Evolutionary conservation across 805 yeast species (phyloP).

Genomic region (Brettanomyces bruxellensis): DNA sequence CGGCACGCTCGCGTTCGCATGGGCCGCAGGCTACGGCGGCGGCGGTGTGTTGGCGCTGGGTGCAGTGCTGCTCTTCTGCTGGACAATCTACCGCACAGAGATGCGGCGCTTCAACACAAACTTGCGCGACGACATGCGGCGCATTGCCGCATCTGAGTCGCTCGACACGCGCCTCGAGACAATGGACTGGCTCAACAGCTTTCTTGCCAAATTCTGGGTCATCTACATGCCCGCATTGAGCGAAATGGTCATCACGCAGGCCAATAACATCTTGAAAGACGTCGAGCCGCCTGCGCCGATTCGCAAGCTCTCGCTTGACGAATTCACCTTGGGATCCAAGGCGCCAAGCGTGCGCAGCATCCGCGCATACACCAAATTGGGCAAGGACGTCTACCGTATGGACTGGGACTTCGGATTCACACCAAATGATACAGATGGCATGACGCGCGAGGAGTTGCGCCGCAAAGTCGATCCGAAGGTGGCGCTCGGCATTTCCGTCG

Average conservation of each 20-base stretch:
- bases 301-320: slow-evolving; percentile 62
- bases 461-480: slow-evolving; percentile 73
- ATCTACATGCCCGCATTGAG: slow-evolving; percentile 82
- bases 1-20: slow-evolving; percentile 66
- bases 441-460: slow-evolving; percentile 68
- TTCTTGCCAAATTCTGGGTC: slow-evolving; percentile 76
- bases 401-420: slow-evolving; percentile 78
- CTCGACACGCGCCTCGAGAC: slow-evolving; percentile 60
- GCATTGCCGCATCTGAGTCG: slow-evolving; percentile 54
- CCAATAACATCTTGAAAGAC: slow-evolving; percentile 60
- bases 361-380: slow-evolving; percentile 63
- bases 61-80: slow-evolving; percentile 49
- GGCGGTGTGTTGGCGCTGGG: slow-evolving; percentile 56
- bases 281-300: slow-evolving; percentile 80
- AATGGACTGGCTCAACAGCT: slow-evolving; percentile 74
- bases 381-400: slow-evolving; percentile 64
- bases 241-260: slow-evolving; percentile 60
- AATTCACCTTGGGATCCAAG: slow-evolving; percentile 73
- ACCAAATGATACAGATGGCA: slow-evolving; percentile 75
- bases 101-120: slow-evolving; percentile 68
- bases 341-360: slow-evolving; percentile 69
- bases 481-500: slow-evolving; percentile 71
- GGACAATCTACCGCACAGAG: slow-evolving; percentile 64
- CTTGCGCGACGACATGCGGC: slow-evolving; percentile 65
- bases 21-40: slow-evolving; percentile 55